Base-by-base conservation (phyloP, 2,329 filamentous ascomycete species). In the Alternaria ventricosa region DNA sequence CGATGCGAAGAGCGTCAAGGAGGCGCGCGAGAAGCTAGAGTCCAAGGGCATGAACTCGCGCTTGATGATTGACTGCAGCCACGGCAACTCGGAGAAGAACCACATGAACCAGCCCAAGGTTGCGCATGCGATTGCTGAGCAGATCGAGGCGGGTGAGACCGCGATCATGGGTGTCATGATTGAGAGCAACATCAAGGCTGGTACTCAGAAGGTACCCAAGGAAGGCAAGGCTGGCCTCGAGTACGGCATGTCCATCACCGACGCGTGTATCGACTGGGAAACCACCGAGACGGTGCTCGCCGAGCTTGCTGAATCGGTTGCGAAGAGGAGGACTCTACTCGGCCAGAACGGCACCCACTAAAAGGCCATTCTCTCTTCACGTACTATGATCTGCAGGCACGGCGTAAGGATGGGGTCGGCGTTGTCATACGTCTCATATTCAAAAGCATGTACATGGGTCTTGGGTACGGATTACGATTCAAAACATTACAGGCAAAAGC, bases 91-190 rank as follows among this genome's bases (percentile, higher is more conserved):
- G 49, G 84, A 91, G 78, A 99, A 99, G 87, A 89, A 98, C 82
- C 95, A 98, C 87, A 94, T 90, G 84, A 99, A 98, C 82, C 96
- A 99, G 83, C 94, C 94, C 70, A 94, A 95, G 86, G 96, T 99
- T 20, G 94, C 94, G 4, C 89, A 89, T 55, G 87, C 86, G 11
- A 80, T 99, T 61, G 94, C 92, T 2, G 89, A 92, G 75, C 96
- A 99, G 83, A 92, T 99, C 64, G 86, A 90, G 58, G 88, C 87
- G 61, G 96, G 96, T 36, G 95, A 98, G 84, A 87, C 87, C 4
- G 91, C 86, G 53, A 96, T 99, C 76, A 95, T 97, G 89, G 96
- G 96, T 75, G 93, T 98, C 64, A 99, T 99, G 96, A 97, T 99
- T 75, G 96, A 99, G 85, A 96, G 92, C 81, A 92, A 98, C 81